phyloP scores from a whole-genome alignment of 495 filamentous ascomycete genomes.

The Saxispiralis lemnorum region DNA sequence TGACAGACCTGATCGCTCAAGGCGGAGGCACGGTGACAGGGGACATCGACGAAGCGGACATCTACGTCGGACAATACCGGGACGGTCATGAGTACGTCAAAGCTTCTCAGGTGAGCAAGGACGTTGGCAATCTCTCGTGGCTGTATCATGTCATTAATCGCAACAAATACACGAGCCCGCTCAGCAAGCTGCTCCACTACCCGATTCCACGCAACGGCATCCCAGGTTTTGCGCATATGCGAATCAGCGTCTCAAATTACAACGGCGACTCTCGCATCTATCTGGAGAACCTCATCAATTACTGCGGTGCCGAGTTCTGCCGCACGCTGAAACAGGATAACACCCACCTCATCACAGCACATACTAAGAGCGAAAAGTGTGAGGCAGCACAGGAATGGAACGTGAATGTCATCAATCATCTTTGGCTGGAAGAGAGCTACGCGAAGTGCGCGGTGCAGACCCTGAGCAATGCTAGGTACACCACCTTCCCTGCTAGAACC shows the following conservation, averaged over 20 bases:
- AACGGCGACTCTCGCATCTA: constrained; percentile 85
- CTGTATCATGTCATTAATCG: constrained; percentile 78
- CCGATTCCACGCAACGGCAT: constrained; percentile 58
- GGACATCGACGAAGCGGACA: constrained; percentile 52
- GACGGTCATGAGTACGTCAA: constrained; percentile 61
- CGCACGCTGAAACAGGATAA: constrained; percentile 69
- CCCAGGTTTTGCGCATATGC: constrained; percentile 55
- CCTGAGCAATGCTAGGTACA: constrained; percentile 53
- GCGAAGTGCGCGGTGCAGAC: constrained; percentile 59
- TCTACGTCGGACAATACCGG: constrained; percentile 73
- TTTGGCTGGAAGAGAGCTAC: constrained; percentile 97
- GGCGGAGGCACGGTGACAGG: constrained; percentile 52
- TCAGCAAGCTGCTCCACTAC: constrained; percentile 71
- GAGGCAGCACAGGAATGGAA: constrained; percentile 83
- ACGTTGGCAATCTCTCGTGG: constrained; percentile 86
- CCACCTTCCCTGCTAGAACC: constrained; percentile 65
- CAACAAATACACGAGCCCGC: constrained; percentile 70
- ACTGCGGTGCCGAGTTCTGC: constrained; percentile 70
- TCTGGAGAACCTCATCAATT: constrained; percentile 74
- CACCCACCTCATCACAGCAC: constrained; percentile 85
- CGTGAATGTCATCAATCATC: constrained; percentile 74
- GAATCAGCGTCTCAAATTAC: constrained; percentile 87
- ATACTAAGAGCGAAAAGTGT: constrained; percentile 75
- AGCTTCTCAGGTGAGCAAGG: constrained; percentile 55
- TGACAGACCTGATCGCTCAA: constrained; percentile 48